Percentiles rank a stretch among this genome's conserved stretches.
phyloP scores from a whole-genome alignment of 768 basidiomycete species.

The Amanita subjunquillea region DNA sequence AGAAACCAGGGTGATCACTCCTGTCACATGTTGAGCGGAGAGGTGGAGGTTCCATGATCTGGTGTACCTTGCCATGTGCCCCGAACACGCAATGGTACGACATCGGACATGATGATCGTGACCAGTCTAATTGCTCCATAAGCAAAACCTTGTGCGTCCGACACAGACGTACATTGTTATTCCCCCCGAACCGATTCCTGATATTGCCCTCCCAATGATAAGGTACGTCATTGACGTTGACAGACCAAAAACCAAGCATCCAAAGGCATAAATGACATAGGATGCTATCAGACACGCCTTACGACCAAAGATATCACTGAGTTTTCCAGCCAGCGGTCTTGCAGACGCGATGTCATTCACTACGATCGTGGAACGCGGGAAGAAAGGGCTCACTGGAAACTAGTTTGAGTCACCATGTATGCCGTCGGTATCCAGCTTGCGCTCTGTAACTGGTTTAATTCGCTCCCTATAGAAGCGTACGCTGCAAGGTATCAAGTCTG shows the following conservation, averaged over 20 bases:
- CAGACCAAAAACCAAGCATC: conserved; percentile 43
- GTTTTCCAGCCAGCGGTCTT: conserved; percentile 58
- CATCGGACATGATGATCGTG: conserved; percentile 57
- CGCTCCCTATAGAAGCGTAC: conserved; percentile 46
- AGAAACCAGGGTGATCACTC: conserved; percentile 50
- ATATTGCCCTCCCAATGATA: conserved; percentile 39
- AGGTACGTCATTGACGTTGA: conserved; percentile 44
- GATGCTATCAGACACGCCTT: conserved; percentile 48
- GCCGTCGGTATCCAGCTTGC: conserved; percentile 61
- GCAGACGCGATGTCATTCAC: neutral
- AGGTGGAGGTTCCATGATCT: neutral
- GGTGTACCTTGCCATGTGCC: conserved; percentile 57
- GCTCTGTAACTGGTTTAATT: conserved; percentile 50
- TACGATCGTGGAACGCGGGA: too few relatives aligned
- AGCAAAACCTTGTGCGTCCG: neutral
- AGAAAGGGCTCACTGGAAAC: conserved; percentile 40
- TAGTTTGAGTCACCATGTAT: conserved; percentile 50
- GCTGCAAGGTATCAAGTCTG: conserved; percentile 17
- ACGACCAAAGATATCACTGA: conserved; percentile 57
- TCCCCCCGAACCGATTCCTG: conserved; percentile 54
- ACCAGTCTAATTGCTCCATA: conserved; percentile 29
- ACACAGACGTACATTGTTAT: conserved; percentile 41
- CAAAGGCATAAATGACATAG: conserved; percentile 42
- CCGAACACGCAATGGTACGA: conserved; percentile 51
- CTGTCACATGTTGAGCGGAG: conserved; percentile 14